Conservation (phyloP, 2,329 filamentous ascomycete genomes). For the Parastagonospora nodorum region DNA sequence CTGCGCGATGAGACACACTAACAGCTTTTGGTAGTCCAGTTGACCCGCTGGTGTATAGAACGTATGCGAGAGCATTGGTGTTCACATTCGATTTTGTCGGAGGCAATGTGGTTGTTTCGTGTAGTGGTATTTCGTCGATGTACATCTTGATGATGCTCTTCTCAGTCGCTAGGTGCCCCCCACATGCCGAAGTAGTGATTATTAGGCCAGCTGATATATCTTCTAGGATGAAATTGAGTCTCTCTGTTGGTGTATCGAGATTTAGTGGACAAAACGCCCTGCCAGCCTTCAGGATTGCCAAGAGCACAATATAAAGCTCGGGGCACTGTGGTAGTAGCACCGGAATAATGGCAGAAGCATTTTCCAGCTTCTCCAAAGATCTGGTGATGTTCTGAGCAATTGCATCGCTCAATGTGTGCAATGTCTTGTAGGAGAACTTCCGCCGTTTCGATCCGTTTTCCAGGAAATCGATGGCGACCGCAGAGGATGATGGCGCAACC, state of each 20-base stretch:
- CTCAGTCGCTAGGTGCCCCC: conserved; percentile 43
- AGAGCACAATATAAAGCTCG: conserved; percentile 74
- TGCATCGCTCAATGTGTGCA: conserved; percentile 63
- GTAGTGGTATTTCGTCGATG: conserved; percentile 46
- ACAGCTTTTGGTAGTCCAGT: conserved; percentile 91
- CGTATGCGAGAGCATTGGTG: conserved; percentile 68
- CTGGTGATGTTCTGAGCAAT: conserved; percentile 54
- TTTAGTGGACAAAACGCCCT: conserved; percentile 86
- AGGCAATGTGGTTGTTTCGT: conserved; percentile 21
- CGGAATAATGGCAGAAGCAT: conserved; percentile 64
- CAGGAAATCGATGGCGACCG: conserved; percentile 68
- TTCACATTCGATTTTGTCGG: conserved; percentile 17
- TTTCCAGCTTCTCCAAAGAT: conserved; percentile 31
- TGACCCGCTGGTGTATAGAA: conserved; percentile 93
- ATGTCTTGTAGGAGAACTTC: conserved; percentile 64
- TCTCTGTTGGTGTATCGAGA: conserved; percentile 75
- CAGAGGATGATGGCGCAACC: conserved; percentile 53
- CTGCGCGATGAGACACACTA: conserved; percentile 77
- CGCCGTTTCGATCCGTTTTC: conserved; percentile 53
- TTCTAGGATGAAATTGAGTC: conserved; percentile 78
- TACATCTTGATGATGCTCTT: conserved; percentile 47
- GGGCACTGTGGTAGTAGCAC: conserved; percentile 78
- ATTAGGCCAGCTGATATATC: conserved; percentile 75
- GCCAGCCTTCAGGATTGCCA: conserved; percentile 80
- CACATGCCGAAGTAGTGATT: conserved; percentile 63